These are phyloP conservation scores for Epichloe bromicola DNA, from an alignment of 2,329 filamentous ascomycete genomes.

Conservation along the genomic window DNA sequence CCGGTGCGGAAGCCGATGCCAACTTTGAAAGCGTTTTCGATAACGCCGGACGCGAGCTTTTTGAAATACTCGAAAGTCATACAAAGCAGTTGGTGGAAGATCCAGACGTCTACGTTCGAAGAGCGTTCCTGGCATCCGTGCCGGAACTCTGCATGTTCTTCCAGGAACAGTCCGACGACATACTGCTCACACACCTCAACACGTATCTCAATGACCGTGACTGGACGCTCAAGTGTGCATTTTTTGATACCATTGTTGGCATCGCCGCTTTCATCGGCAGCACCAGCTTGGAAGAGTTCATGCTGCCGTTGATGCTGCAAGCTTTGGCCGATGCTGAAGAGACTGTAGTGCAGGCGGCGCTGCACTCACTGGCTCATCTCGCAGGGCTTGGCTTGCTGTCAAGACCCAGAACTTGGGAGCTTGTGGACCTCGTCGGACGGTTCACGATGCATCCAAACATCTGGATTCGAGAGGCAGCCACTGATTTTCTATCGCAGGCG, in stretches of 20 bases:
- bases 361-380: constrained; percentile 79
- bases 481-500: constrained; percentile 68
- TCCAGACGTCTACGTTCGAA: constrained; percentile 67
- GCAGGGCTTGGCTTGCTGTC: constrained; percentile 81
- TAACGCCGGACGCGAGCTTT: constrained; percentile 67
- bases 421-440: constrained; percentile 68
- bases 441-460: constrained; percentile 90
- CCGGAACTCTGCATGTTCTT: constrained; percentile 92
- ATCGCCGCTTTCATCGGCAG: constrained; percentile 85
- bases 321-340: constrained; percentile 88
- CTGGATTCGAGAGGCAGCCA: constrained; percentile 86
- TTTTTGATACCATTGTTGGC: constrained; percentile 89
- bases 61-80: constrained; percentile 74
- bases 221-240: constrained; percentile 93
- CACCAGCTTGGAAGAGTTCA: constrained; percentile 84
- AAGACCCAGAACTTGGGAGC: constrained; percentile 70
- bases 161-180: constrained; percentile 81
- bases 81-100: constrained; percentile 87
- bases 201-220: constrained; percentile 94
- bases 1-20: constrained; percentile 50
- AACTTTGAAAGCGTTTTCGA: constrained; percentile 79
- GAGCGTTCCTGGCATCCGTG: constrained; percentile 85
- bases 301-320: constrained; percentile 89
- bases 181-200: constrained; percentile 91
- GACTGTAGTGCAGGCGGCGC: constrained; percentile 80